phyloP scores from a whole-genome alignment of 2,329 filamentous ascomycete species.

The Diaporthe sp. region DNA sequence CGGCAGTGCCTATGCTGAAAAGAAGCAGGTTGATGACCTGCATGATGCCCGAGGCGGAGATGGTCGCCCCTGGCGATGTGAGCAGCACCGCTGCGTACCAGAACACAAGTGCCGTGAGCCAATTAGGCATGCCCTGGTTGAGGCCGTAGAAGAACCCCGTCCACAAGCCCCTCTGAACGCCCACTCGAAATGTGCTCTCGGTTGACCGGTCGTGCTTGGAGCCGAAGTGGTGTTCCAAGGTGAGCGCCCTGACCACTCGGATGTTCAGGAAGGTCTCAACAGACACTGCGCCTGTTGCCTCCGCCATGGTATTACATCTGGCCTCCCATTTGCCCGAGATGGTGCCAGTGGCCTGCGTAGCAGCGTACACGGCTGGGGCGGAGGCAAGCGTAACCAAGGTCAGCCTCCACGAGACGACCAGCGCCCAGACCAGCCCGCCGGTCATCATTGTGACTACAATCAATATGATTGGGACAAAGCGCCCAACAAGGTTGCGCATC shows the following conservation, averaged over 20 bases:
- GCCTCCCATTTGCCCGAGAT: slow-evolving; percentile 79
- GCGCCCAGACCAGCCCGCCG: slow-evolving; percentile 79
- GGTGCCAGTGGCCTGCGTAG: slow-evolving; percentile 73
- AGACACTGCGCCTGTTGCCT: slow-evolving; percentile 70
- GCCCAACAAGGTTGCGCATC: slow-evolving; percentile 83
- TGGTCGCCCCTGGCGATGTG: slow-evolving; percentile 53
- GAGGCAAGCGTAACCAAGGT: slow-evolving; percentile 80
- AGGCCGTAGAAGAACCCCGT: slow-evolving; percentile 80
- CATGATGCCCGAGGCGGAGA: slow-evolving; percentile 70
- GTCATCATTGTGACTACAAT: slow-evolving; percentile 74
- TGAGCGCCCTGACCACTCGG: slow-evolving; percentile 79
- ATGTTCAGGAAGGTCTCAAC: slow-evolving; percentile 84
- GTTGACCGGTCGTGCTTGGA: slow-evolving; percentile 68
- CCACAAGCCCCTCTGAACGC: slow-evolving; percentile 73
- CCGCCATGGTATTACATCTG: slow-evolving; percentile 71
- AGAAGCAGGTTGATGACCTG: slow-evolving; percentile 84
- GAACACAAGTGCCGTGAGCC: slow-evolving; percentile 82
- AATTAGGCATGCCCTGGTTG: slow-evolving; percentile 77
- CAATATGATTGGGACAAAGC: slow-evolving; percentile 78
- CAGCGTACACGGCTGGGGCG: slow-evolving; percentile 72
- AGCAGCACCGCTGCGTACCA: slow-evolving; percentile 81
- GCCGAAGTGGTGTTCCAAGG: slow-evolving; percentile 78
- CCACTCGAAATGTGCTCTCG: slow-evolving; percentile 64
- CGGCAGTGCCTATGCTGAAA: slow-evolving; percentile 82
- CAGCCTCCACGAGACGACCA: slow-evolving; percentile 81